These are phyloP conservation scores for Allodekkera sacchari DNA, from an alignment of 805 yeast genomes.

Conservation along the genomic window DNA sequence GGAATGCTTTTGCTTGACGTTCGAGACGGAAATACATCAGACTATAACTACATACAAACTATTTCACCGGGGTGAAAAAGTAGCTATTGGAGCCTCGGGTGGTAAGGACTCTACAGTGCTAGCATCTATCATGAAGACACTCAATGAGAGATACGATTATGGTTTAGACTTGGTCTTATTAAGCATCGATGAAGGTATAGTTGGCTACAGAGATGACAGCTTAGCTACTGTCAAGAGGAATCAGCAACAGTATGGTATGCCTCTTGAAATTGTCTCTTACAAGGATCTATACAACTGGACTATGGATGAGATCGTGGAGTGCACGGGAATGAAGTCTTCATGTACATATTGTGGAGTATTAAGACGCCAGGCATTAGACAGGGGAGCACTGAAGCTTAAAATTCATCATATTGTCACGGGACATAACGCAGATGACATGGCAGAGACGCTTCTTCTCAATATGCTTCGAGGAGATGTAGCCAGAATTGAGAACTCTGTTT, in stretches of 20 bases:
- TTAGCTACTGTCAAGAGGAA: slow-evolving; percentile 94
- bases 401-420: slow-evolving; percentile 94
- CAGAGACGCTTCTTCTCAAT: slow-evolving; percentile 96
- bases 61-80: slow-evolving; percentile 73
- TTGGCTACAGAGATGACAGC: slow-evolving; percentile 95
- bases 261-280: slow-evolving; percentile 53
- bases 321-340: slow-evolving; percentile 87
- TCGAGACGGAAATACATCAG: slow-evolving; percentile 92
- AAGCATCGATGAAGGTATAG: slow-evolving; percentile 93
- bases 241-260: slow-evolving; percentile 54
- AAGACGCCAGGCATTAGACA: slow-evolving; percentile 90
- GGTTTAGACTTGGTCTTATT: slow-evolving; percentile 78
- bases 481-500: slow-evolving; percentile 79
- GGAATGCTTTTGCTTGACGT: slow-evolving; percentile 79
- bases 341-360: slow-evolving; percentile 98
- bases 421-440: slow-evolving; percentile 99
- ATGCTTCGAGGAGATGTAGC: slow-evolving; percentile 93
- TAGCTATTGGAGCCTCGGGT: slow-evolving; percentile 98
- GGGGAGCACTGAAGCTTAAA: slow-evolving; percentile 85
- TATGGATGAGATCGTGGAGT: slow-evolving; percentile 94
- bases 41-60: slow-evolving; percentile 67
- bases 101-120: slow-evolving; percentile 97
- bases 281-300: slow-evolving; percentile 92
- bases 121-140: slow-evolving; percentile 76
- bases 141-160: slow-evolving; percentile 83